Evolutionary conservation across 2,329 filamentous ascomycete species (phyloP).

Genomic region (Ceratocystis smalleyi): DNA sequence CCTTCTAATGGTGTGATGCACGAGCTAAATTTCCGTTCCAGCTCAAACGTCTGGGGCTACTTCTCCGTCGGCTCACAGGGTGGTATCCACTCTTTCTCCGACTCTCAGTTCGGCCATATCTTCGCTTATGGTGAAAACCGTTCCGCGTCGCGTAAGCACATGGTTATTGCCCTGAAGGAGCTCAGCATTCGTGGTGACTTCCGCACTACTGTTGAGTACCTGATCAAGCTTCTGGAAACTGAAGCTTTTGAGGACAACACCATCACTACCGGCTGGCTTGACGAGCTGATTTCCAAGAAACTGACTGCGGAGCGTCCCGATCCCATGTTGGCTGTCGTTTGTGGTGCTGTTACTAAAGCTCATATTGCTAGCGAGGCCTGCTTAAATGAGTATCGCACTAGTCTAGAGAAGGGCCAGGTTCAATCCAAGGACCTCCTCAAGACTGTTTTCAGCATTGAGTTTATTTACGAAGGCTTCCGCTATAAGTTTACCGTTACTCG

Average conservation of each 20-base stretch:
- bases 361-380: slow-evolving; percentile 86
- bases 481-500: slow-evolving; percentile 98
- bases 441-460: slow-evolving; percentile 94
- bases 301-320: slow-evolving; percentile 92
- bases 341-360: slow-evolving; percentile 86
- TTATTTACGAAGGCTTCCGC: slow-evolving; percentile 91
- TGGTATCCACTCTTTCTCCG: slow-evolving; percentile 97
- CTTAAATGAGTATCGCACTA: slow-evolving; percentile 70
- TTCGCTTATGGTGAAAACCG: slow-evolving; percentile 98
- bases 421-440: slow-evolving; percentile 92
- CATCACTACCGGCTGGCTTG: slow-evolving; percentile 96
- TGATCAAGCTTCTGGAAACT: slow-evolving; percentile 96
- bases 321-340: slow-evolving; percentile 82
- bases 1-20: slow-evolving; percentile 98
- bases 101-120: slow-evolving; percentile 97
- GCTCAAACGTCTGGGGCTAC: slow-evolving; percentile 99
- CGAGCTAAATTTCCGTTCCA: slow-evolving; percentile 96
- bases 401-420: slow-evolving; percentile 93
- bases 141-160: slow-evolving; percentile 91
- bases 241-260: slow-evolving; percentile 98
- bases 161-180: slow-evolving; percentile 97
- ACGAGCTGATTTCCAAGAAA: slow-evolving; percentile 96
- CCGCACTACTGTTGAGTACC: slow-evolving; percentile 93
- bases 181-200: slow-evolving; percentile 99
- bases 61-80: slow-evolving; percentile 95